phyloP scores from a whole-genome alignment of 2,329 filamentous ascomycete genomes.

The Fusarium mangiferae region DNA sequence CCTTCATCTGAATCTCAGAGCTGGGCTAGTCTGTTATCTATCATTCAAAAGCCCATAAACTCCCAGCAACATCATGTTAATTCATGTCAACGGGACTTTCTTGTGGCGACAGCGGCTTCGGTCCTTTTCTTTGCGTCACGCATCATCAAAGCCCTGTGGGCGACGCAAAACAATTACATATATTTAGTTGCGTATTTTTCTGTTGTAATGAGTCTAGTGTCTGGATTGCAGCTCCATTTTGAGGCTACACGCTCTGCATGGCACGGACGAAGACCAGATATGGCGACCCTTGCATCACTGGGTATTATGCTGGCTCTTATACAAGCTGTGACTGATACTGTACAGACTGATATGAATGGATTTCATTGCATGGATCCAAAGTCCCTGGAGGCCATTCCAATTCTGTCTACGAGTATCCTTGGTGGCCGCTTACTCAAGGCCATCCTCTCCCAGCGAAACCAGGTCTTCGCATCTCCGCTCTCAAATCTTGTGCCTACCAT shows the following conservation, averaged over 20 bases:
- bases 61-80: background rate
- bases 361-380: rapidly evolving
- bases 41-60: background rate
- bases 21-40: background rate
- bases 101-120: background rate
- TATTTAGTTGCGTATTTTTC: rapidly evolving
- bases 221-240: rapidly evolving
- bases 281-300: background rate
- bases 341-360: rapidly evolving
- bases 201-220: rapidly evolving
- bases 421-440: background rate
- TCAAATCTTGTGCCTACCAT: background rate
- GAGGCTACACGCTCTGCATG: background rate
- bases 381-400: background rate
- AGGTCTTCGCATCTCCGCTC: background rate
- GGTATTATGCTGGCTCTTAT: background rate
- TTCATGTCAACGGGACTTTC: background rate
- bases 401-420: background rate
- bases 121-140: background rate
- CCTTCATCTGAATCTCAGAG: background rate
- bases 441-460: background rate
- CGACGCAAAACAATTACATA: background rate
- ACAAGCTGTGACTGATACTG: background rate
- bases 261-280: background rate
- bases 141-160: background rate